These are phyloP conservation scores for Lactarius akahatsu DNA, from an alignment of 768 basidiomycete species.

Conservation along the genomic window DNA sequence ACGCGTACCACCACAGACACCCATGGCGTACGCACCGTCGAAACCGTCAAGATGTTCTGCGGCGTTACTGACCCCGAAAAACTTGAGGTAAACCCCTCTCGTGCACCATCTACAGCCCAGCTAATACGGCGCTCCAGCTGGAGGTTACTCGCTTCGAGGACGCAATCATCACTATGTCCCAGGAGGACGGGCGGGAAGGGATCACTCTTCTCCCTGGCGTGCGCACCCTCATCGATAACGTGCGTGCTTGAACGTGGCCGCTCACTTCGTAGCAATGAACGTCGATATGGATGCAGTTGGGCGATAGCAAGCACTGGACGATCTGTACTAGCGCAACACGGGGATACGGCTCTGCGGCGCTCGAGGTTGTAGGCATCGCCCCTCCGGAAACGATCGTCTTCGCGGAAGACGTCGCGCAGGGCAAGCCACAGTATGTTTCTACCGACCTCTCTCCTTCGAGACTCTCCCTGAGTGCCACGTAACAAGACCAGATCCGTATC, in stretches of 20 bases:
- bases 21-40: conserved; percentile 82
- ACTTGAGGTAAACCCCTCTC: conserved; percentile 53
- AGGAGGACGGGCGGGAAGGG: conserved; percentile 52
- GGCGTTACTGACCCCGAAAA: conserved; percentile 63
- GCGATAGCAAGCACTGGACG: conserved; percentile 56
- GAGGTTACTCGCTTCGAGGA: conserved; percentile 79
- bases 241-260: conserved; percentile 31
- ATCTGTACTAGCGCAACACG: conserved; percentile 87
- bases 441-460: conserved; percentile 2
- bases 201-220: conserved; percentile 78
- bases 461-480: background rate
- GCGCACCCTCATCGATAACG: conserved; percentile 54
- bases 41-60: conserved; percentile 75
- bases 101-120: conserved; percentile 3
- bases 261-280: background rate
- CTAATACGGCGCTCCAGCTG: conserved; percentile 40
- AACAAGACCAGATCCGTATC: conserved; percentile 81
- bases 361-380: conserved; percentile 64
- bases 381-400: conserved; percentile 72
- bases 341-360: conserved; percentile 69
- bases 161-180: conserved; percentile 67
- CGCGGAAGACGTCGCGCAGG: conserved; percentile 78
- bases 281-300: conserved; percentile 32
- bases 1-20: conserved; percentile 45
- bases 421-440: conserved; percentile 68